phyloP scores from a whole-genome alignment of 2,329 filamentous ascomycete species.

The Fusarium papillatum region DNA sequence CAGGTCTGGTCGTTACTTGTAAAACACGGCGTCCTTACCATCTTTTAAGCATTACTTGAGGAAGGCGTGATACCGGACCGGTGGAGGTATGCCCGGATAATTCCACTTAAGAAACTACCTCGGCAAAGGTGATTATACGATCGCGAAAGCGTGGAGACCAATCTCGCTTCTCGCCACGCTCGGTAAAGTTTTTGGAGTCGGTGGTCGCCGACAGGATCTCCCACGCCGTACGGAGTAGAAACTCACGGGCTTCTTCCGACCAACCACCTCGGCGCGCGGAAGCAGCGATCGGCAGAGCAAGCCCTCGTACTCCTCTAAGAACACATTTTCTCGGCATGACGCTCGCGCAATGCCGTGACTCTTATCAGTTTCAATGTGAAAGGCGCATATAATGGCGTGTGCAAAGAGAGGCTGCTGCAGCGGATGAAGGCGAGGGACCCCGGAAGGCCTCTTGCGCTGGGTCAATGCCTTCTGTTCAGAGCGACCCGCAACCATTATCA shows the following conservation, averaged over 20 bases:
- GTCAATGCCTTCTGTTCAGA: slow-evolving; percentile 25
- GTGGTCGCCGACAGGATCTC: not conserved
- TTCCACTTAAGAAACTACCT: slow-evolving; percentile 22
- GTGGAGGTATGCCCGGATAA: slow-evolving; percentile 36
- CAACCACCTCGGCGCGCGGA: not conserved
- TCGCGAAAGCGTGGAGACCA: slow-evolving; percentile 41
- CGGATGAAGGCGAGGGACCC: slow-evolving; percentile 24
- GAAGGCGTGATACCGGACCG: slow-evolving; percentile 2
- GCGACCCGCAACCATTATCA: not conserved
- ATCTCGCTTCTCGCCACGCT: slow-evolving; percentile 45
- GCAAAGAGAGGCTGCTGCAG: slow-evolving; percentile 26
- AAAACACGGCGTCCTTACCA: not conserved
- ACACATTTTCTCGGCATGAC: slow-evolving; percentile 13
- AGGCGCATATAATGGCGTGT: slow-evolving; percentile 29
- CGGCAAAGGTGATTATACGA: slow-evolving; percentile 40
- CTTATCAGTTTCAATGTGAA: slow-evolving; percentile 27
- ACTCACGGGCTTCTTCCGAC: not conserved
- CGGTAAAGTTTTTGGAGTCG: slow-evolving; percentile 33
- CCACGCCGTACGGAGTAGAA: not conserved
- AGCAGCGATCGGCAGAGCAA: not conserved
- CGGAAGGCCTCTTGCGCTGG: slow-evolving; percentile 17
- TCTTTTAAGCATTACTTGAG: slow-evolving; percentile 8
- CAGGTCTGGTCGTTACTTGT: not conserved
- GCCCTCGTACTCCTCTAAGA: slow-evolving; percentile 3
- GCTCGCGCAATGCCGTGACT: slow-evolving; percentile 12